phyloP scores from a whole-genome alignment of 495 filamentous ascomycete species.

The Lasiosphaeriaceae sp. region DNA sequence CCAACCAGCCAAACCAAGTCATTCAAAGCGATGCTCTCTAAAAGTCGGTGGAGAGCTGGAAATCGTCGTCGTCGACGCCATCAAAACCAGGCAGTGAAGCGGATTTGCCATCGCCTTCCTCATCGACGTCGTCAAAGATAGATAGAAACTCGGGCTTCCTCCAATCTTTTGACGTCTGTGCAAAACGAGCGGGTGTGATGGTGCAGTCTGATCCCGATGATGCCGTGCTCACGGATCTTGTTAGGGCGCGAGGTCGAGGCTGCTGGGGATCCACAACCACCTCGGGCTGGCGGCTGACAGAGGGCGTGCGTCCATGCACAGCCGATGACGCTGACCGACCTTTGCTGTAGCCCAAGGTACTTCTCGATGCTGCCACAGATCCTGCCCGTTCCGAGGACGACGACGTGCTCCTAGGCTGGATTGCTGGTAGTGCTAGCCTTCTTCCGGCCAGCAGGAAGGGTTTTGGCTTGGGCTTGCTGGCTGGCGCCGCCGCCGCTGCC shows the following conservation, averaged over 20 bases:
- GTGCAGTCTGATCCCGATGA: constrained; percentile 44
- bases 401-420: constrained; percentile 38
- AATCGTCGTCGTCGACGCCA: constrained; percentile 40
- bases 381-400: constrained; percentile 41
- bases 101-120: constrained; percentile 30
- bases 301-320: constrained; percentile 24
- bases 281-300: constrained; percentile 9
- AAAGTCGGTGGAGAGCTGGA: constrained; percentile 40
- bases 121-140: constrained; percentile 38
- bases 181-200: constrained; percentile 46
- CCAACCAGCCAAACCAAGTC: neutral
- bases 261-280: neutral
- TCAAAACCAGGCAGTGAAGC: constrained; percentile 25
- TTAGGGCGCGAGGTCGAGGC: constrained; percentile 19
- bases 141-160: constrained; percentile 39
- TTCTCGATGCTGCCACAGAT: constrained; percentile 64
- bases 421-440: constrained; percentile 38
- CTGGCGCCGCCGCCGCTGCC: constrained; percentile 1
- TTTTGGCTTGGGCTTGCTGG: constrained; percentile 26
- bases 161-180: constrained; percentile 26
- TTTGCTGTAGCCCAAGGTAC: constrained; percentile 76
- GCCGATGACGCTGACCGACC: constrained; percentile 59
- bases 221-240: constrained; percentile 35
- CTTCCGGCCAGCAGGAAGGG: constrained; percentile 38
- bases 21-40: constrained; percentile 5